These are phyloP conservation scores for Pestalotiopsis sp. DNA, from an alignment of 2,329 filamentous ascomycete genomes.

Conservation along the genomic window DNA sequence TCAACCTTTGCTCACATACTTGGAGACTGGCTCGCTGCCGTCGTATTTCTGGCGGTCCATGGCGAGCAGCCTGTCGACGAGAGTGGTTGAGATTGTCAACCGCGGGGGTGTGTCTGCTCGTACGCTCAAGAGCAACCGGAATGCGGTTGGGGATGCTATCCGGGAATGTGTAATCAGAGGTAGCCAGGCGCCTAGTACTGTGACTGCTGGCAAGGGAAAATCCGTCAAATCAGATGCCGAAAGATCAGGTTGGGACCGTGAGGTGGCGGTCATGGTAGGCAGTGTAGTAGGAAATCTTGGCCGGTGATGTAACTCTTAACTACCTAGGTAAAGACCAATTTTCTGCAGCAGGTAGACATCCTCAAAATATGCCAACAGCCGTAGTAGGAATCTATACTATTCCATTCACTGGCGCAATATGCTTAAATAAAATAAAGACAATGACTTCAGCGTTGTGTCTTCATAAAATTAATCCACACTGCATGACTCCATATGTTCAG, in stretches of 20 bases:
- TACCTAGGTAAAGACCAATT: neutral
- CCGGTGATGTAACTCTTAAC: slow-evolving; percentile 31
- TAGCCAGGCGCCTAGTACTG: slow-evolving; percentile 65
- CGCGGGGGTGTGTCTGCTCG: slow-evolving; percentile 84
- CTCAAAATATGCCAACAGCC: no score
- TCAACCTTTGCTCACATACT: slow-evolving; percentile 70
- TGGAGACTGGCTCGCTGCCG: slow-evolving; percentile 85
- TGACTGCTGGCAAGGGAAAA: slow-evolving; percentile 46
- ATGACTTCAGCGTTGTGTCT: no score
- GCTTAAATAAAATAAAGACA: no score
- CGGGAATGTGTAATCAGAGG: slow-evolving; percentile 82
- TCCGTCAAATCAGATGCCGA: slow-evolving; percentile 42
- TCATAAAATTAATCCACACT: no score
- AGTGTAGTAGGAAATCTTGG: slow-evolving; percentile 69
- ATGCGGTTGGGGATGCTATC: slow-evolving; percentile 75
- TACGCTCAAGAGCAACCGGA: slow-evolving; percentile 76
- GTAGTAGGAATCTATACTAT: no score
- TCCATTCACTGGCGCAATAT: no score
- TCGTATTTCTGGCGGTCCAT: slow-evolving; percentile 94
- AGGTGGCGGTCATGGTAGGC: slow-evolving; percentile 93
- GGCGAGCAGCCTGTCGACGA: slow-evolving; percentile 73
- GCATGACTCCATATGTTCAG: no score
- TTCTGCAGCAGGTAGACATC: neutral
- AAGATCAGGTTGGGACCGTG: slow-evolving; percentile 75
- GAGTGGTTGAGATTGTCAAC: slow-evolving; percentile 82